A percentile compares a stretch with the other conserved stretches of the same genome.
These are phyloP conservation scores for Aspergillus conjunctus DNA, from an alignment of 495 filamentous ascomycete species.

Conservation along the genomic window DNA sequence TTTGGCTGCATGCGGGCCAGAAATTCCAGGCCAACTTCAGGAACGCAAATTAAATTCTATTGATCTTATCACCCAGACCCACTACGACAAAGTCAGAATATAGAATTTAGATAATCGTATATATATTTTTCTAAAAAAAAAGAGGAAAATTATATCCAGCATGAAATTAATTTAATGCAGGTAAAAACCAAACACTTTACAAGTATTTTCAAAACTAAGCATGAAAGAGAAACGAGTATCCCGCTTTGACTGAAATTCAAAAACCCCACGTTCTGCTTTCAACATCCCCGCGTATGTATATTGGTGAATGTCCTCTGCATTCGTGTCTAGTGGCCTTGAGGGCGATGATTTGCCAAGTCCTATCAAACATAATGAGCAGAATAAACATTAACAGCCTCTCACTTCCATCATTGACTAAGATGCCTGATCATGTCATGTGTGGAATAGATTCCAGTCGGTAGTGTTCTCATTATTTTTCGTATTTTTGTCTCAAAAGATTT, in stretches of 20 bases:
- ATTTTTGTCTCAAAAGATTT: conserved; percentile 15
- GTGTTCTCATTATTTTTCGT: conserved; percentile 23
- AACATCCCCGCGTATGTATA: conserved; percentile 13
- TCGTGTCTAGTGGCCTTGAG: conserved; percentile 22
- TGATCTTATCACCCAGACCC: not conserved
- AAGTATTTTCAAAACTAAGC: too few species aligned
- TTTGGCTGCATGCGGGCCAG: conserved; percentile 4
- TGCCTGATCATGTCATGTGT: conserved; percentile 20
- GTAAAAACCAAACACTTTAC: too few species aligned
- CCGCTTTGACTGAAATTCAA: not conserved
- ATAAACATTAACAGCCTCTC: conserved; percentile 11
- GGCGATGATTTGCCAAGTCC: conserved; percentile 14
- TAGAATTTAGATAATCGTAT: too few species aligned
- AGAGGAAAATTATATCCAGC: too few species aligned
- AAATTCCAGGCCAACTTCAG: conserved; percentile 5
- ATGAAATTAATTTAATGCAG: too few species aligned
- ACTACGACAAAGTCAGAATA: not conserved
- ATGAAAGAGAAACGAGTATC: too few species aligned
- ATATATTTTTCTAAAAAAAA: too few species aligned
- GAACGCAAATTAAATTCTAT: not conserved
- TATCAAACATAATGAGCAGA: conserved; percentile 15
- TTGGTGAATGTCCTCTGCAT: conserved; percentile 20
- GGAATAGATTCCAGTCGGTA: conserved; percentile 20
- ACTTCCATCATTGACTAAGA: conserved; percentile 20
- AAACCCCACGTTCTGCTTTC: not conserved